Percentiles rank a stretch among this genome's conserved stretches.
phyloP scores from a whole-genome alignment of 805 yeast species.

The Metschnikowia lochheadii region DNA sequence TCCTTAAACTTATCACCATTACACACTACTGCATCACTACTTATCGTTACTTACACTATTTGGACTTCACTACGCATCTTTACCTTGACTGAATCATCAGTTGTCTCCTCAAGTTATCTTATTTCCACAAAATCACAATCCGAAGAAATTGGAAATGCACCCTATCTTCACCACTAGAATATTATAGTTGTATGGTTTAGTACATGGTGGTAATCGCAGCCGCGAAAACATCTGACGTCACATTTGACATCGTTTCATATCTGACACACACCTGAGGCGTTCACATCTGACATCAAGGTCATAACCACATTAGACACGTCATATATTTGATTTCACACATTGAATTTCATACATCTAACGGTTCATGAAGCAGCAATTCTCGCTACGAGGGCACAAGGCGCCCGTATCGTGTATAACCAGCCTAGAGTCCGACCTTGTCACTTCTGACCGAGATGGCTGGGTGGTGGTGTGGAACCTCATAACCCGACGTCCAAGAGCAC shows the following conservation, averaged over 20 bases:
- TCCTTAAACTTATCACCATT: neutral
- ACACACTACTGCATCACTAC: neutral
- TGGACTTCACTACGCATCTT: too few relatives aligned
- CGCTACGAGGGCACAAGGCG: constrained; percentile 17
- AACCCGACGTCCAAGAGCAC: constrained; percentile 50
- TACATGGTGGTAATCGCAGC: neutral
- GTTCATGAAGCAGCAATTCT: constrained; percentile 5
- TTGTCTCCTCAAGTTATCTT: too few relatives aligned
- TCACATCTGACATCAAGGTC: neutral
- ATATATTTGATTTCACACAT: too few relatives aligned
- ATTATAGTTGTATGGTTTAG: too few relatives aligned
- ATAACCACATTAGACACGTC: too few relatives aligned
- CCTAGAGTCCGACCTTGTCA: constrained; percentile 25
- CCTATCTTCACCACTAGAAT: too few relatives aligned
- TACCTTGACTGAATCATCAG: too few relatives aligned
- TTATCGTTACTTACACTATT: too few relatives aligned
- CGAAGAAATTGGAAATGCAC: too few relatives aligned
- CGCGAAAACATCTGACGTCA: neutral
- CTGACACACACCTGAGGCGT: neutral
- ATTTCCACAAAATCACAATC: too few relatives aligned
- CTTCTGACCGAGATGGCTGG: constrained; percentile 64
- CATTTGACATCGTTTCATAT: neutral
- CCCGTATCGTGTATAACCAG: constrained; percentile 13
- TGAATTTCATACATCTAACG: neutral
- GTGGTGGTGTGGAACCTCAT: constrained; percentile 61